phyloP scores from a whole-genome alignment of 768 basidiomycete genomes.

The Porpolomopsis calyptriformis region DNA sequence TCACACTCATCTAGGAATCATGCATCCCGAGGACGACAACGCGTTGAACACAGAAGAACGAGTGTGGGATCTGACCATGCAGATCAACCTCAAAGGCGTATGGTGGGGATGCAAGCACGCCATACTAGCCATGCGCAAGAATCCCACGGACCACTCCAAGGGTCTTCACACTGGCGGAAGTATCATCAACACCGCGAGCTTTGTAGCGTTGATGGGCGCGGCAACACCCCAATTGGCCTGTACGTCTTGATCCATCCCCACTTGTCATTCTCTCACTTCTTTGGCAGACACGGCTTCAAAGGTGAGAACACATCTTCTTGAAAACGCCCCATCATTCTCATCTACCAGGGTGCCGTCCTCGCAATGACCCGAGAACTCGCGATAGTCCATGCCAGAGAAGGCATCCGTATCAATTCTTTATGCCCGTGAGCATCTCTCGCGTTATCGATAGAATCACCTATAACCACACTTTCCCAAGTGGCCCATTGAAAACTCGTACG shows the following conservation, averaged over 20 bases:
- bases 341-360: conserved; percentile 77
- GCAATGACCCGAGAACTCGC: conserved; percentile 97
- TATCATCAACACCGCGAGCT: conserved; percentile 97
- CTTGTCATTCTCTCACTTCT: background rate
- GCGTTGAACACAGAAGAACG: conserved; percentile 93
- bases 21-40: conserved; percentile 93
- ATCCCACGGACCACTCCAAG: conserved; percentile 71
- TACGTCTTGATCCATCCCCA: conserved; percentile 28
- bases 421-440: conserved; percentile 63
- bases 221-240: conserved; percentile 98
- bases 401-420: conserved; percentile 89
- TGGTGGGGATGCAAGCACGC: conserved; percentile 99
- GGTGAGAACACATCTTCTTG: conserved; percentile 27
- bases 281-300: conserved; percentile 85
- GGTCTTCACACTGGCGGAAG: conserved; percentile 76
- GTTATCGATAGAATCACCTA: background rate
- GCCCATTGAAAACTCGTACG: conserved; percentile 91
- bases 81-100: conserved; percentile 95
- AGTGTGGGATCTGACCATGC: conserved; percentile 92
- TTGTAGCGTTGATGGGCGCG: conserved; percentile 91
- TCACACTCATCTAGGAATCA: conserved; percentile 55
- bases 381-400: conserved; percentile 95
- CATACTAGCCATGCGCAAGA: conserved; percentile 91
- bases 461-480: conserved; percentile 34
- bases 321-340: background rate